A percentile compares a stretch with the other conserved stretches of the same genome.
phyloP scores from a whole-genome alignment of 169 alveolate species.

The Toxoplasma gondii region DNA sequence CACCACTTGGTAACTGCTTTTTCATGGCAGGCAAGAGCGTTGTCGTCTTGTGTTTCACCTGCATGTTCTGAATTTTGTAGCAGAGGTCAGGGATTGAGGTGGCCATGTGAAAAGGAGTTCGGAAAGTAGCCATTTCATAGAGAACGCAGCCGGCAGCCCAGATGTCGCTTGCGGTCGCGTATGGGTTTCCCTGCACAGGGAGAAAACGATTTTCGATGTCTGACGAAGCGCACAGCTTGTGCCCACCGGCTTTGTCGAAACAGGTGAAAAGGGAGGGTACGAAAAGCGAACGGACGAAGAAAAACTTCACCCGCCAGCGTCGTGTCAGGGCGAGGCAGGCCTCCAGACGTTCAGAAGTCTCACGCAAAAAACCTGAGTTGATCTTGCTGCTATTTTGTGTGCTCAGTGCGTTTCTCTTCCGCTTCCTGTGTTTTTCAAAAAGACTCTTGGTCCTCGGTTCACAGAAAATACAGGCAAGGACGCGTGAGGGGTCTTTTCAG shows the following conservation, averaged over 20 bases:
- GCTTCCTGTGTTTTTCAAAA: no score
- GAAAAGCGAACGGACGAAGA: not conserved
- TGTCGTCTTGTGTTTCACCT: conserved; percentile 67
- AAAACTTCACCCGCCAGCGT: not conserved
- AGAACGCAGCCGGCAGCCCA: conserved; percentile 98
- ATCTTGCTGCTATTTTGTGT: no score
- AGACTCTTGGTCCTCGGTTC: no score
- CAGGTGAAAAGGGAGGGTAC: not conserved
- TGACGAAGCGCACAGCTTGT: not conserved
- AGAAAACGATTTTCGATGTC: not conserved
- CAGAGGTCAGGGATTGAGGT: conserved; percentile 82
- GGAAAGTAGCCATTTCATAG: conserved; percentile 80
- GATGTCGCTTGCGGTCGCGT: conserved; percentile 97
- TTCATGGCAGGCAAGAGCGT: no score
- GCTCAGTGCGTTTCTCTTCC: no score
- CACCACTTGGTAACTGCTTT: no score
- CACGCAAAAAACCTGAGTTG: no score
- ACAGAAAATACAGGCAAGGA: no score
- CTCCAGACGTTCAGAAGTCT: no score
- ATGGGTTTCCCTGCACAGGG: conserved; percentile 90
- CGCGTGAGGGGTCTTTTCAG: no score
- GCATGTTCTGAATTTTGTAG: conserved; percentile 78
- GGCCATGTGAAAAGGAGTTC: conserved; percentile 88
- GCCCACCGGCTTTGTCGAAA: not conserved
- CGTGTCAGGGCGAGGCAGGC: no score